Base-by-base conservation (phyloP, 1,139 yeast genomes). In the Lizanozyma gosingica region DNA sequence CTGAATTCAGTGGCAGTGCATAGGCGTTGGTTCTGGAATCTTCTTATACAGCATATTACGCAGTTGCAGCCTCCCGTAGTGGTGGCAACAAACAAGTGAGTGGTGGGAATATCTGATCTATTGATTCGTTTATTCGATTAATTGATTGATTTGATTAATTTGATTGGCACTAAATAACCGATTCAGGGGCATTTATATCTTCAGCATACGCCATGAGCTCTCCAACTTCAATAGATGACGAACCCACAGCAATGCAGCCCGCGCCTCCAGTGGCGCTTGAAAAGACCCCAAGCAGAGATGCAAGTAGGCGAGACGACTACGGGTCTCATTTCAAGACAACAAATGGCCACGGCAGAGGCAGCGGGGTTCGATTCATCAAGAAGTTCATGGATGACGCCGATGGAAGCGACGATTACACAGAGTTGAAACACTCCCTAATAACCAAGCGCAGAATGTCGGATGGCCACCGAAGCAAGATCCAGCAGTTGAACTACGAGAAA, bases 351-450 rank as follows among this genome's bases (percentile, higher is more conserved):
- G 9, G 29, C 11, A 6, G 9, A 22, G 29, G 29, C 11, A 22
- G 29, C 11, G 29, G 29, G 29, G 29, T 22, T 11, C 6, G 29
- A 22, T 22, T 22, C 29, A 22, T 22, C 29, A 22, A 22, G 29
- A 22, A 22, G 11, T 22, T 35, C 36, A 55, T 57, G 29, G 29
- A 22, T 22, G 67, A 62, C 45, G 60, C 57, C 45, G 73, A 67
- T 45, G 54, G 55, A 34, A 56, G 52, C 39, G 52, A 55, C 34
- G 73, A 66, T 48, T 66, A 56, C 47, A 52, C 56, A 38, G 73
- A 67, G 38, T 51, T 69, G 43, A 57, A 60, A 36, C 62, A 63
- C 39, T 56, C 70, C 34, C 57, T 70, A 33, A 57, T 67, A 36
- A 49, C 51, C 34, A 59, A 59, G 40, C 50, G 71, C 37, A 53